Evolutionary conservation across 2,329 filamentous ascomycete species (phyloP).

Genomic region (Neoscytalidium dimidiatum): DNA sequence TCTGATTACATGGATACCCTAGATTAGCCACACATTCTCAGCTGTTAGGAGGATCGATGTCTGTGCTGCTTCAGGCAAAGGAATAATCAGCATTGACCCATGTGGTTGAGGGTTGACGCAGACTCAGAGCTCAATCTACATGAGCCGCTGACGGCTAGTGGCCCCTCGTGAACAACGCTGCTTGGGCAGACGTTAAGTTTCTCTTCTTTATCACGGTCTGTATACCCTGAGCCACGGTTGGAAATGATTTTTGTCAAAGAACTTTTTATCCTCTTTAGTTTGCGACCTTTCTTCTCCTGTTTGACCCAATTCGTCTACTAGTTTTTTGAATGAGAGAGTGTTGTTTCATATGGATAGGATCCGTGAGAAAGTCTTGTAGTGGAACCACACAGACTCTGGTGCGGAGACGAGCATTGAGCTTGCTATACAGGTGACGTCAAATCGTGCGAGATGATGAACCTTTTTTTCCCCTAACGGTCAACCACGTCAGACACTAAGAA

Average conservation of each 20-base stretch:
- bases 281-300: background rate
- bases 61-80: background rate
- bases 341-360: background rate
- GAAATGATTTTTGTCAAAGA: background rate
- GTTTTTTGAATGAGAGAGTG: background rate
- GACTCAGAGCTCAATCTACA: background rate
- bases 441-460: background rate
- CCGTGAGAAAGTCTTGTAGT: too few species aligned
- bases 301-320: background rate
- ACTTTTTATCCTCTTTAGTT: background rate
- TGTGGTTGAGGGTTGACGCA: too few species aligned
- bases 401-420: too few species aligned
- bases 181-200: background rate
- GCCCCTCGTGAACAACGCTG: background rate
- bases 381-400: too few species aligned
- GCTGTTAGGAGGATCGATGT: background rate
- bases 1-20: conserved; percentile 14
- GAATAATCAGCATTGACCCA: too few species aligned
- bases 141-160: background rate
- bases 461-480: background rate
- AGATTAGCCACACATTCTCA: background rate
- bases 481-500: background rate
- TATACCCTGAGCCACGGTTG: conserved; percentile 7
- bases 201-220: background rate
- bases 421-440: too few species aligned